These are phyloP conservation scores for Pulicaria dysenterica DNA, from an alignment of 129 eudicot genomes.

Conservation along the genomic window DNA sequence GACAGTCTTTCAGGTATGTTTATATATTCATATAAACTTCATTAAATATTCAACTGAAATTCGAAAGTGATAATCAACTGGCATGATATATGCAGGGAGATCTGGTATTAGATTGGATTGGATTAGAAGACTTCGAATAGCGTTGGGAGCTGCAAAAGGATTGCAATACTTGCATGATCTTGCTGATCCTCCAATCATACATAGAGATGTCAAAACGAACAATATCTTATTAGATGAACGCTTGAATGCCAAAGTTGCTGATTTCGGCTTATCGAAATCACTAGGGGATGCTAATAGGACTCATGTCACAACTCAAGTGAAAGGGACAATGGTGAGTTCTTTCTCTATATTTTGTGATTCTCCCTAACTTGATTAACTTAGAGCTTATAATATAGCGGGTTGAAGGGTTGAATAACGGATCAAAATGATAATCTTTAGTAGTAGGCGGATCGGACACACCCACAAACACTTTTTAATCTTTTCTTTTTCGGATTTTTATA, in stretches of 20 bases:
- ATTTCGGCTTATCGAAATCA: constrained; percentile 67
- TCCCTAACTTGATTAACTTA: no score
- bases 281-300: constrained; percentile 41
- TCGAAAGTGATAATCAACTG: neutral
- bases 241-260: constrained; percentile 66
- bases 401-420: neutral
- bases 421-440: no score
- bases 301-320: constrained; percentile 69
- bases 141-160: constrained; percentile 70
- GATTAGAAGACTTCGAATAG: constrained; percentile 60
- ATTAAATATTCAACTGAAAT: neutral
- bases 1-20: constrained; percentile 58
- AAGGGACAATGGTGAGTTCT: constrained; percentile 67
- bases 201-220: constrained; percentile 68
- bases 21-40: neutral
- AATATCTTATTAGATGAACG: constrained; percentile 66
- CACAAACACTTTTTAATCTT: no score
- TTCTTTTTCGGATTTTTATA: no score
- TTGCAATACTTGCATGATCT: constrained; percentile 69
- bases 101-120: constrained; percentile 63
- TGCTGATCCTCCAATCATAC: constrained; percentile 74
- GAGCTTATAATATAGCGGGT: no score
- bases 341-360: neutral
- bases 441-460: no score
- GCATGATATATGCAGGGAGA: constrained; percentile 45